Percentiles rank a stretch among this genome's conserved stretches.
Conservation (phyloP, 2,329 filamentous ascomycete species). For the Neofusicoccum umdonicola region DNA sequence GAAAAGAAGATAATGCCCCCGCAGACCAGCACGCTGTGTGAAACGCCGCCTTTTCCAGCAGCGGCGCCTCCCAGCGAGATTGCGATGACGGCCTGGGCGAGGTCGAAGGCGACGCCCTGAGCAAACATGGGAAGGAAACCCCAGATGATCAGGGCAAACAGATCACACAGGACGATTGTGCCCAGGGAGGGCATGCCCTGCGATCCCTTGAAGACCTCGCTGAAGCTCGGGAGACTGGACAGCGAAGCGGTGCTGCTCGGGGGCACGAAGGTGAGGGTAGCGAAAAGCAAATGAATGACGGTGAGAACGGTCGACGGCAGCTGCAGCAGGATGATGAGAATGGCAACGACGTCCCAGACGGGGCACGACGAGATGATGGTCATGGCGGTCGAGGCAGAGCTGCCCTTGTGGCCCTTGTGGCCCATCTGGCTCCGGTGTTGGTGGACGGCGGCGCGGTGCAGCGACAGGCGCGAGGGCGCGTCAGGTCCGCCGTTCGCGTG, state of each 20-base stretch:
- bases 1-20: slow-evolving; percentile 62
- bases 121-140: slow-evolving; percentile 82
- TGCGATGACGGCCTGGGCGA: slow-evolving; percentile 90
- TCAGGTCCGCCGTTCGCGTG: slow-evolving; percentile 31
- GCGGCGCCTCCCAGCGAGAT: slow-evolving; percentile 83
- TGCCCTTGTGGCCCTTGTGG: slow-evolving; percentile 61
- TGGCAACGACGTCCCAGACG: slow-evolving; percentile 91
- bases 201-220: slow-evolving; percentile 87
- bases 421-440: slow-evolving; percentile 31
- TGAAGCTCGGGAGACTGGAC: slow-evolving; percentile 72
- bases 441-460: slow-evolving; percentile 52
- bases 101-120: slow-evolving; percentile 83
- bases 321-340: slow-evolving; percentile 92
- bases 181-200: slow-evolving; percentile 82
- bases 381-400: slow-evolving; percentile 71
- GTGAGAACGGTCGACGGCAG: slow-evolving; percentile 85
- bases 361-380: slow-evolving; percentile 89
- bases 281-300: slow-evolving; percentile 87
- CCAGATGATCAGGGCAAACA: slow-evolving; percentile 80
- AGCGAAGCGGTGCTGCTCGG: slow-evolving; percentile 71
- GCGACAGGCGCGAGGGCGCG: slow-evolving; percentile 32
- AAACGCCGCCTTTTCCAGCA: slow-evolving; percentile 64
- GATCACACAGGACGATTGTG: slow-evolving; percentile 80
- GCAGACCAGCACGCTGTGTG: slow-evolving; percentile 70
- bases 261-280: slow-evolving; percentile 87